Base-by-base conservation (phyloP, 352 stramenopile genomes). In the Globisporangium parvum region DNA sequence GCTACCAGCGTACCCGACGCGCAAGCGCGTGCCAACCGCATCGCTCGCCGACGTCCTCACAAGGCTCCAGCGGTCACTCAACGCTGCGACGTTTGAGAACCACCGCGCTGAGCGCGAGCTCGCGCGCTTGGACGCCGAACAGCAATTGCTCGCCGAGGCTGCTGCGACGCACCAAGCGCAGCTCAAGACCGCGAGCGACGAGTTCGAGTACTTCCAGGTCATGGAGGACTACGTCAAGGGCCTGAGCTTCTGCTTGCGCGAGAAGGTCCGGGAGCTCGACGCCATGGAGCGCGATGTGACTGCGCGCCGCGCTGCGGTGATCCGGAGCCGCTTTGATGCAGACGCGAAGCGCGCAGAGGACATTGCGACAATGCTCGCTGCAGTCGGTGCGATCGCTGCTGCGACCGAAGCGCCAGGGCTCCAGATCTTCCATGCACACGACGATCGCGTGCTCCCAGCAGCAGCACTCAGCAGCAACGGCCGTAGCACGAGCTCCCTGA, bases 171-270 rank as follows among this genome's bases (percentile, higher is more conserved):
- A 92, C 47, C 51, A 58, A 8, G 61, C 85, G 55, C 73, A 88
- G 24, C 67, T 85, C 6, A 51, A 80, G 3, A 59, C 64, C 3
- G 76, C 67, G 47, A 88, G 78, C 20, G 74, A 89, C 60, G 65
- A 88, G 66, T 88, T 83, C 57, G 81, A 92, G 47, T 90, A 85
- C 51, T 90, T 90, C 40, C 79, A 88, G 46, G 71, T 81, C 18
- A 57, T 92, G 5, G 80, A 90, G 61, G 75, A 88, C 58, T 92
- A 76, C 50, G 77, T 88, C 2, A 85, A 85, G 44, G 74, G 79
- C 0, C 51, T 92, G 55, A 88, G 79, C 39, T 90, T 86, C 56
- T 92, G 81, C 45, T 50, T 90, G 14, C 81, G 81, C 17, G 79
- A 84, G 40, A 92, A 92, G 45, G 14, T 81, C 2, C 68, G 62